phyloP scores from a whole-genome alignment of 352 stramenopile genomes.

The Pythium biforme region DNA sequence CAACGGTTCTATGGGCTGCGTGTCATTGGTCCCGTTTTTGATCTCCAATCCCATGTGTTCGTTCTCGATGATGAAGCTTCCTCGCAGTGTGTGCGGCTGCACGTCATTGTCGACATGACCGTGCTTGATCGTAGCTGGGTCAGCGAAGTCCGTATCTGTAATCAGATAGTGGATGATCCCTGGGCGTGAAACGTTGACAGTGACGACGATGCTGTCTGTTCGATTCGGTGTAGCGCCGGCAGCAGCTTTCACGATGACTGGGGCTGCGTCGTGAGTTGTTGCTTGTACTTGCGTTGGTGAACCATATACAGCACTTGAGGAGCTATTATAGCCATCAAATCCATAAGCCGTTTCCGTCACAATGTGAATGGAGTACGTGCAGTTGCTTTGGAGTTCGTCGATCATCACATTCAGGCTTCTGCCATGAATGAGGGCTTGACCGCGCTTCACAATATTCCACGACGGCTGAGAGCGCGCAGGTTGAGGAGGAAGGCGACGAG shows the following conservation, averaged over 20 bases:
- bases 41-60: constrained; percentile 60
- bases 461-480: too few species aligned
- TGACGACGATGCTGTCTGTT: constrained; percentile 55
- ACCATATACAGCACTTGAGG: constrained; percentile 47
- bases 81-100: constrained; percentile 46
- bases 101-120: not conserved
- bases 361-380: constrained; percentile 22
- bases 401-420: constrained; percentile 22
- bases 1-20: constrained; percentile 48
- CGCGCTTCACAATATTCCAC: constrained; percentile 11
- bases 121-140: constrained; percentile 49
- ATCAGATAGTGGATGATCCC: constrained; percentile 73
- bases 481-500: not conserved
- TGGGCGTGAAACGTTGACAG: constrained; percentile 61
- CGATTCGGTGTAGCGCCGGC: constrained; percentile 40
- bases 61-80: constrained; percentile 36
- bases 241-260: constrained; percentile 59
- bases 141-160: constrained; percentile 72
- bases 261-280: constrained; percentile 54
- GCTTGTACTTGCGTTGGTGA: constrained; percentile 30
- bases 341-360: constrained; percentile 14
- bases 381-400: constrained; percentile 41
- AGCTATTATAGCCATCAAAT: not conserved
- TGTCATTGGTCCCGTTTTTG: constrained; percentile 76
- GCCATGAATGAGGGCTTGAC: not conserved